Percentiles rank a stretch among this genome's conserved stretches.
Conservation (phyloP, 257 asterid species). For the Solanum gracilifrons region DNA sequence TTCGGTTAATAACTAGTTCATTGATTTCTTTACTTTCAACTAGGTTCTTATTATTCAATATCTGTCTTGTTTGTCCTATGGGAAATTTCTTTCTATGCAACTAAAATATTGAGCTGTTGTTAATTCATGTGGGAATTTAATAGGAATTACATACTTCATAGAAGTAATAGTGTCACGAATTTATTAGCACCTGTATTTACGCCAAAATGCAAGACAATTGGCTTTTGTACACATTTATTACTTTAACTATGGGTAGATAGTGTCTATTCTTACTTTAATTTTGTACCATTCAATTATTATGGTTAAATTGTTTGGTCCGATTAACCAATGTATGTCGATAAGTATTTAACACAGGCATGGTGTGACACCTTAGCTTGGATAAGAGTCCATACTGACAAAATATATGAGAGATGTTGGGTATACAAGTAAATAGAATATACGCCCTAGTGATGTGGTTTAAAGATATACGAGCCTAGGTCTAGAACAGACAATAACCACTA, state of each 20-base stretch:
- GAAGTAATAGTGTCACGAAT: neutral
- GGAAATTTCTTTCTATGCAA: neutral
- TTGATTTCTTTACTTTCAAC: neutral
- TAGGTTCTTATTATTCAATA: neutral
- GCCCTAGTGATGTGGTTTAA: rapidly evolving
- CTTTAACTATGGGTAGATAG: neutral
- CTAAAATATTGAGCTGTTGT: neutral
- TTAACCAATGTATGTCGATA: neutral
- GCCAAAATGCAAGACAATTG: neutral
- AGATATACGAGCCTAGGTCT: too few species aligned
- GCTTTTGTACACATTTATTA: neutral
- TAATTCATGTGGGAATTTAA: neutral
- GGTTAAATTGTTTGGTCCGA: neutral
- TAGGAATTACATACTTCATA: neutral
- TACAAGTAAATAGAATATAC: neutral
- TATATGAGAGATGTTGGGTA: neutral
- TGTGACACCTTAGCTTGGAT: neutral
- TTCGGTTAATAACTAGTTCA: neutral
- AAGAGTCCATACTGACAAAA: neutral
- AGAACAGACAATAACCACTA: neutral
- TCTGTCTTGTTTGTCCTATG: neutral
- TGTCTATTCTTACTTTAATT: neutral
- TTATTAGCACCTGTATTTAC: neutral
- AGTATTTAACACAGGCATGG: neutral
- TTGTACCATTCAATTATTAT: neutral